Base-by-base conservation (phyloP, 2,329 filamentous ascomycete species). In the Acrodontium crateriforme region DNA sequence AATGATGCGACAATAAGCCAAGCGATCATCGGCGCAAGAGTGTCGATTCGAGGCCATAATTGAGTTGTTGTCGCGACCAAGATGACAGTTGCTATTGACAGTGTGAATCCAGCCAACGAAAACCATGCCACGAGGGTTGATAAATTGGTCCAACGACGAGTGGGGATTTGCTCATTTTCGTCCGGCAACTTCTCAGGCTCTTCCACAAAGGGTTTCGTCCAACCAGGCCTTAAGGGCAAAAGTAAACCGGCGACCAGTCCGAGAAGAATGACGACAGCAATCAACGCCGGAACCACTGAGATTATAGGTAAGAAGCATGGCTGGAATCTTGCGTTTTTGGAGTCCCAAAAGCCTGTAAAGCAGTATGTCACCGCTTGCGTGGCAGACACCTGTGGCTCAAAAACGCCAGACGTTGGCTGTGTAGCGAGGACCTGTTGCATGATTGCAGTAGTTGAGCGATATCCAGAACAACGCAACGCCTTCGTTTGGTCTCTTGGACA, bases 171-270 rank as follows among this genome's bases (percentile, higher is more conserved):
- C 11, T n/a, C 13, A 4, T n/a, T 5, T 22, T 8, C 13, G 20
- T 4, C n/a, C n/a, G 17, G 24, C 8, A 30, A 31, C 26, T 41
- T 32, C n/a, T 33, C 17, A 15, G 33, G 28, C 16, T 69, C 65
- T 11, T 56, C 41, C 11, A 72, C 49, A 34, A 74, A 72, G 3
- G 64, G 54, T 25, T 43, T 53, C 12, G 56, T 58, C 68, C 69
- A 73, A 50, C 40, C 47, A 18, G 69, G 62, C 22, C 55, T 50
- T 41, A 49, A 52, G 4, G 36, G 30, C n/a, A 43, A 34, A 3
- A 54, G 34, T 3, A 55, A 27, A 16, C 45, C 36, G 3, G 59
- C 19, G 4, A 46, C 38, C 33, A 58, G 54, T 6, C 38, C 38
- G n/a, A 59, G 26, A 2, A 60, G 35, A n/a, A 61, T 37, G 11